Base-by-base conservation (phyloP, 2,329 filamentous ascomycete genomes). In the Aspergillus phoenicis region DNA sequence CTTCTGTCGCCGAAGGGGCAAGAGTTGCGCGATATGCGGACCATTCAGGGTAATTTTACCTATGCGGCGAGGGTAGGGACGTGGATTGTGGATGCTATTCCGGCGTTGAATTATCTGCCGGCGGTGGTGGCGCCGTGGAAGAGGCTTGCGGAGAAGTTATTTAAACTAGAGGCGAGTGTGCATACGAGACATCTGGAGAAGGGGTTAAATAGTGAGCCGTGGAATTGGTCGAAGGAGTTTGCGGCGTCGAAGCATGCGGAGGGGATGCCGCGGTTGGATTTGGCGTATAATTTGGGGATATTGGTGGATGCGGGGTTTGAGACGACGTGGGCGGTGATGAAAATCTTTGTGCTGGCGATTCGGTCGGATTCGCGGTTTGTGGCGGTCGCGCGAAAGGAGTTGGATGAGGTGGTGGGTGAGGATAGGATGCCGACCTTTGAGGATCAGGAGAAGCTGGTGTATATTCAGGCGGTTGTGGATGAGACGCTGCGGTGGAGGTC, bases 241-340 rank as follows among this genome's bases (percentile, higher is more conserved):
- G 22, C 39, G 1, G 45, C 36, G 1, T 62, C 65, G 64, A 74
- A 73, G 17, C 78, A 82, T 6, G 78, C 81, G n/a, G 73, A 78
- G 57, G 68, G 63, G 0, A 73, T 83, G 48, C 75, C 76, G 0
- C 73, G 77, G 15, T 69, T 73, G 3, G 76, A 83, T 64, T 75
- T 83, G 54, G 76, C 77, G 1, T 82, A 78, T 65, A 72, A 81
- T 8, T 72, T 81, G 1, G 80, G 79, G 5, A 75, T 76, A 0
- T 67, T 83, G 8, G 79, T 79, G 57, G 81, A 81, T n/a, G 82
- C 81, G 11, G 78, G 81, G 20, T 79, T 75, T 20, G 82, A 83
- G 59, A 83, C 81, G 0, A 82, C 79, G 0, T 76, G 78, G 0
- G 76, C 75, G 8, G 80, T 78, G 0, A 73, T 83, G 56, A 78